Evolutionary conservation across 2,329 filamentous ascomycete genomes (phyloP).

Genomic region (Bipolaris victoriae): DNA sequence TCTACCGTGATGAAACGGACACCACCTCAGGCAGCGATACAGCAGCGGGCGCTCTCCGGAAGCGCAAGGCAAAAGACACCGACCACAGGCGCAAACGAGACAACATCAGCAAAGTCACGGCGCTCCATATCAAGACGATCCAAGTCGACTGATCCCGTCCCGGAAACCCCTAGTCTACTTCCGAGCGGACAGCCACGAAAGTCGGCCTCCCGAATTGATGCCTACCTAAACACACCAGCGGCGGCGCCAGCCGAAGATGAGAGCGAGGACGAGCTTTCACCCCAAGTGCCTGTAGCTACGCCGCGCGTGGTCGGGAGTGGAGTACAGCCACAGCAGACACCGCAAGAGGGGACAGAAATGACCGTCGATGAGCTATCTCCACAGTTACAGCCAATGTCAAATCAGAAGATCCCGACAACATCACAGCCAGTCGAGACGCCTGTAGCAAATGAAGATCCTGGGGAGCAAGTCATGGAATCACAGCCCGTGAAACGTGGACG

Average conservation of each 20-base stretch:
- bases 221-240: conserved; percentile 23
- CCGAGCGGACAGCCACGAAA: conserved; percentile 20
- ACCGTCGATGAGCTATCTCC: conserved; percentile 31
- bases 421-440: not conserved
- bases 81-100: conserved; percentile 4
- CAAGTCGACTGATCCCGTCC: conserved; percentile 30
- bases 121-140: conserved; percentile 21
- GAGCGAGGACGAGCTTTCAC: conserved; percentile 40
- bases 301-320: conserved; percentile 8
- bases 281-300: conserved; percentile 12
- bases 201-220: conserved; percentile 18
- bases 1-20: conserved; percentile 19
- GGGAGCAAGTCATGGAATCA: not conserved
- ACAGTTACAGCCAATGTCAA: conserved; percentile 13
- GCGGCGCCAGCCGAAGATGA: conserved; percentile 26
- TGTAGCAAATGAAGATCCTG: not conserved
- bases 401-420: conserved; percentile 10
- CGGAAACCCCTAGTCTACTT: conserved; percentile 33
- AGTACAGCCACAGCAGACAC: conserved; percentile 3
- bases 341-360: conserved; percentile 21
- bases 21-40: conserved; percentile 16
- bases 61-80: conserved; percentile 16
- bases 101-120: conserved; percentile 19
- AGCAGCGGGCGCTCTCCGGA: conserved; percentile 10
- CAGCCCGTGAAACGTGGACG: conserved; percentile 13